These are phyloP conservation scores for Cryomyces minteri DNA, from an alignment of 495 filamentous ascomycete species.

Conservation along the genomic window DNA sequence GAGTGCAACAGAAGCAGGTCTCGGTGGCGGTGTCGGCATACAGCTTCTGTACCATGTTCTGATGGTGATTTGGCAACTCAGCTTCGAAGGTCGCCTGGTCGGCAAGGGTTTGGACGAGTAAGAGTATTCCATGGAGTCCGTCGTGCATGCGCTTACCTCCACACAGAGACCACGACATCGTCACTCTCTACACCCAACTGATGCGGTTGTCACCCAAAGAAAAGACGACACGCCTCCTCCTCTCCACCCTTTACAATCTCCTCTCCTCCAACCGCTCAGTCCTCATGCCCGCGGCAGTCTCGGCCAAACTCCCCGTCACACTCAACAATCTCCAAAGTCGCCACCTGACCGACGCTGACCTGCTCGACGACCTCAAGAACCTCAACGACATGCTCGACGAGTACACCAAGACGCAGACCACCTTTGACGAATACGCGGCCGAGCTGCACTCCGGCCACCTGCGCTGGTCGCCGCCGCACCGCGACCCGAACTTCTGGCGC, in stretches of 20 bases:
- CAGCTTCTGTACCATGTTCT: conserved; percentile 92
- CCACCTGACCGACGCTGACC: conserved; percentile 75
- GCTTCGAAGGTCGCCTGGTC: conserved; percentile 69
- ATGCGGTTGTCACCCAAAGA: conserved; percentile 88
- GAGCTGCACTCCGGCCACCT: conserved; percentile 81
- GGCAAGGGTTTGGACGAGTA: conserved; percentile 80
- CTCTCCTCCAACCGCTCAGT: conserved; percentile 54
- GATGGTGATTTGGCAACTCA: conserved; percentile 85
- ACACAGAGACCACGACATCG: conserved; percentile 71
- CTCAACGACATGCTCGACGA: conserved; percentile 71
- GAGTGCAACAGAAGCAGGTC: conserved; percentile 37
- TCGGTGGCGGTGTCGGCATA: conserved; percentile 70
- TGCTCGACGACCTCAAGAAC: conserved; percentile 64
- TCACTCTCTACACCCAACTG: conserved; percentile 77
- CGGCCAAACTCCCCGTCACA: conserved; percentile 64
- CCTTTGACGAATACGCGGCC: conserved; percentile 85
- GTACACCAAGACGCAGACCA: conserved; percentile 92
- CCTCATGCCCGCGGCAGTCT: conserved; percentile 53
- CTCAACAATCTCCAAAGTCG: conserved; percentile 64
- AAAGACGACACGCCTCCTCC: conserved; percentile 83
- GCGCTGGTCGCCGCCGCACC: conserved; percentile 89
- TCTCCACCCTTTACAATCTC: conserved; percentile 79
- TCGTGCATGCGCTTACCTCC: background rate
- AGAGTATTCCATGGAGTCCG: conserved; percentile 7
- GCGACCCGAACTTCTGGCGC: conserved; percentile 77